Evolutionary conservation across 129 eudicot species (phyloP).

Genomic region (Tagetes erecta): DNA sequence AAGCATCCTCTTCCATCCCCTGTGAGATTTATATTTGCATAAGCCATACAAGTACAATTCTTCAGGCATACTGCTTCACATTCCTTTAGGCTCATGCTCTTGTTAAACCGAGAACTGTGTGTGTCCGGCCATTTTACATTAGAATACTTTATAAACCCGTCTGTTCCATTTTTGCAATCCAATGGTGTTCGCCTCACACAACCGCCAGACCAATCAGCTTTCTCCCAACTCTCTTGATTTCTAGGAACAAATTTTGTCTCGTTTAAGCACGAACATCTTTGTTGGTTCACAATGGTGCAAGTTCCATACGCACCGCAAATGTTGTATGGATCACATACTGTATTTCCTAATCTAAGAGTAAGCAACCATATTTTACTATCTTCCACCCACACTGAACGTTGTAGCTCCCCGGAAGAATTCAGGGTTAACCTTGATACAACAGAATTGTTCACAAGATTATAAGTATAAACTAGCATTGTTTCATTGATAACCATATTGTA

Average conservation of each 20-base stretch:
- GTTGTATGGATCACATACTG: neutral
- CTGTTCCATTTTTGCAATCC: conserved; percentile 33
- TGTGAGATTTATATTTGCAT: conserved; percentile 31
- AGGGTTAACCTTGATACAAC: conserved; percentile 26
- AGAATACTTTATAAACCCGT: conserved; percentile 33
- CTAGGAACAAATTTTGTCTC: neutral
- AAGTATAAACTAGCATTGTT: conserved; percentile 25
- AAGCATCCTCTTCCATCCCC: conserved; percentile 50
- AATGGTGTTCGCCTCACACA: conserved; percentile 41
- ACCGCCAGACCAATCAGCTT: conserved; percentile 32
- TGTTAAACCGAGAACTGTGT: conserved; percentile 22
- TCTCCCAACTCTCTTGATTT: neutral
- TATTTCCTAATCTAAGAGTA: neutral
- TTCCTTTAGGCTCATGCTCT: conserved; percentile 36
- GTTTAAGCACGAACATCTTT: neutral
- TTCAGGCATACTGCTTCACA: conserved; percentile 43
- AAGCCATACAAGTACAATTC: conserved; percentile 54
- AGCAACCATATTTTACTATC: neutral
- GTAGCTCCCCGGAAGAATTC: conserved; percentile 35
- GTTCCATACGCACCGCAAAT: conserved; percentile 14
- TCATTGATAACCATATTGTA: conserved; percentile 14
- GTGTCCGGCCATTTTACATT: conserved; percentile 48
- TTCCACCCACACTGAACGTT: conserved; percentile 1
- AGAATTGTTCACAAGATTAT: conserved; percentile 20
- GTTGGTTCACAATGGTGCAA: neutral